Conservation (phyloP, 2,329 filamentous ascomycete genomes). For the Waltergamsia citrina region DNA sequence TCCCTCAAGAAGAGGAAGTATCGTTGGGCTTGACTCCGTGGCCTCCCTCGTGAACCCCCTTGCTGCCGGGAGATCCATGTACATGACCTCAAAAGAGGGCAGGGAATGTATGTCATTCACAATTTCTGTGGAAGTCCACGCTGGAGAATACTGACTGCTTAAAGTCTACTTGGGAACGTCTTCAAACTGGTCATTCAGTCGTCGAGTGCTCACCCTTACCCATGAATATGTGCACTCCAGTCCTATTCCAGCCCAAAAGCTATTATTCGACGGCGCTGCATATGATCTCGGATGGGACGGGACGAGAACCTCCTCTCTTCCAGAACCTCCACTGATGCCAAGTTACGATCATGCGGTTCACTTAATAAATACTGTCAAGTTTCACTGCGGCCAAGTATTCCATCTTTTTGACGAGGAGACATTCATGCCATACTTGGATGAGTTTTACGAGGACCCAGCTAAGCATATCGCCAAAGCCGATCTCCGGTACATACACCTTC, state of each 20-base stretch:
- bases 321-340: constrained; percentile 20
- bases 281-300: constrained; percentile 44
- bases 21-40: constrained; percentile 13
- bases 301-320: not conserved
- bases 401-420: constrained; percentile 43
- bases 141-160: not conserved
- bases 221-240: constrained; percentile 34
- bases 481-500: constrained; percentile 1
- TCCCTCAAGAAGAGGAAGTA: constrained; percentile 6
- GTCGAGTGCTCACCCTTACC: constrained; percentile 36
- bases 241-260: constrained; percentile 28
- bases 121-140: not conserved
- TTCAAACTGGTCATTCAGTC: constrained; percentile 46
- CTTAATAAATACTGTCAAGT: constrained; percentile 46
- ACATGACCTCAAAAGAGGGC: constrained; percentile 28
- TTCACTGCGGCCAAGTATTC: constrained; percentile 43
- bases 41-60: constrained; percentile 29
- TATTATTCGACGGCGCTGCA: constrained; percentile 39
- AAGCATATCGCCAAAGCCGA: not conserved
- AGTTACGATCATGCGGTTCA: constrained; percentile 42
- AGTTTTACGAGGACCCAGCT: constrained; percentile 12
- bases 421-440: constrained; percentile 29
- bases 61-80: constrained; percentile 26
- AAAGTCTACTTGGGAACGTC: constrained; percentile 43
- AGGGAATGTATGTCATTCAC: constrained; percentile 25